A percentile compares a stretch with the other conserved stretches of the same genome.
Conservation (phyloP, 2,329 filamentous ascomycete genomes). For the Penicillium sp. region DNA sequence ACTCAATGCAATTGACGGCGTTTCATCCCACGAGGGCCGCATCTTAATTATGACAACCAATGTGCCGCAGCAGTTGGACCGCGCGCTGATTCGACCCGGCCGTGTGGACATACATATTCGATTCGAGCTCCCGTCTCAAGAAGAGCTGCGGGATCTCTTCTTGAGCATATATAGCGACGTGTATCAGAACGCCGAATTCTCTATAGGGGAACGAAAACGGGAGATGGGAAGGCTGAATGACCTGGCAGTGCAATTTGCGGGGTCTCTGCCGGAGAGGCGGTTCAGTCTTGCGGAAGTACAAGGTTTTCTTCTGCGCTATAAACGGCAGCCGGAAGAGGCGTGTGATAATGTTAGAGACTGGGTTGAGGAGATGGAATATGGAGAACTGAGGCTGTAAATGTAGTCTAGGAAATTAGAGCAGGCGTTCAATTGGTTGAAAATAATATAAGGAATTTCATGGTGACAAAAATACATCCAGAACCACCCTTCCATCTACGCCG, state of each 20-base stretch:
- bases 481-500: slow-evolving; percentile 30
- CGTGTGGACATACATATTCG: slow-evolving; percentile 68
- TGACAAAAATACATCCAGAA: background rate
- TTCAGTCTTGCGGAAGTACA: background rate
- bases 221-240: background rate
- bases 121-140: slow-evolving; percentile 43
- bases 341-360: background rate
- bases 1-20: slow-evolving; percentile 80
- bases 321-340: background rate
- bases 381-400: background rate
- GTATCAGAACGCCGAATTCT: background rate
- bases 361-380: background rate
- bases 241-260: background rate
- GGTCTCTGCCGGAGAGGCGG: background rate
- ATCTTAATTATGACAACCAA: slow-evolving; percentile 84
- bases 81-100: slow-evolving; percentile 64
- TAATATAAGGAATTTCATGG: background rate
- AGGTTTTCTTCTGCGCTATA: background rate
- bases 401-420: background rate
- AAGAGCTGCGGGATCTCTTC: background rate
- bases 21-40: slow-evolving; percentile 73
- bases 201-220: background rate
- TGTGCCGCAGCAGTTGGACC: slow-evolving; percentile 68
- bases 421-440: background rate
- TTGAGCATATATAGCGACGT: background rate